Conservation (phyloP, 2,329 filamentous ascomycete species). For the Verticillium nonalfalfae region DNA sequence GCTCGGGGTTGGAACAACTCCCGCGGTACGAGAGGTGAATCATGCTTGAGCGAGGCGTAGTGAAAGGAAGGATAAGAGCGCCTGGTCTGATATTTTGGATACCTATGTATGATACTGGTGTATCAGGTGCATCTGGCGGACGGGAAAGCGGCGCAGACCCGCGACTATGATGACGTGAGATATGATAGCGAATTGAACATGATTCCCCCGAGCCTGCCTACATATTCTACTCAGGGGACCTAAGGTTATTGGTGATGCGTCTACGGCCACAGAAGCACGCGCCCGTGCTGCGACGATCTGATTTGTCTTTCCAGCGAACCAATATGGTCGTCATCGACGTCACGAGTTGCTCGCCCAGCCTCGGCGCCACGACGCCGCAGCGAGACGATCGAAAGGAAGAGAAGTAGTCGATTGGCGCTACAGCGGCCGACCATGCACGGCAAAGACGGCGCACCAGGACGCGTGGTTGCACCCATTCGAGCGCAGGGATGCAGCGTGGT, state of each 20-base stretch:
- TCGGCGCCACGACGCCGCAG: not conserved
- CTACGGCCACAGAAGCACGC: too few species aligned
- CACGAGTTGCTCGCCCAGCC: not conserved
- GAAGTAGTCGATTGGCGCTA: not conserved
- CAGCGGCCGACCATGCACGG: not conserved
- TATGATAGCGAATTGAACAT: not conserved
- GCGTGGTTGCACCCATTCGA: not conserved
- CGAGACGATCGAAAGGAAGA: not conserved
- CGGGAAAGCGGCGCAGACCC: not conserved
- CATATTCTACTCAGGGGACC: not conserved
- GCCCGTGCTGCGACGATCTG: not conserved
- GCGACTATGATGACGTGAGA: not conserved
- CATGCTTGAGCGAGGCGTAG: conserved; percentile 1
- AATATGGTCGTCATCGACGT: not conserved
- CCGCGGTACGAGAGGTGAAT: conserved; percentile 27
- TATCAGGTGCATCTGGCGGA: not conserved
- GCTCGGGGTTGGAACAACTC: conserved; percentile 18
- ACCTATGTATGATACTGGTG: not conserved
- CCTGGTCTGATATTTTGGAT: not conserved
- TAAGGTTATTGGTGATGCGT: too few species aligned
- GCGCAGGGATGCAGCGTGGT: not conserved
- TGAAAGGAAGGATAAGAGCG: not conserved
- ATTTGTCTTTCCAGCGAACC: not conserved
- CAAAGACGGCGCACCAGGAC: not conserved
- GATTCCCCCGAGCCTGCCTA: not conserved